Evolutionary conservation across 306 rosid species (phyloP), one percentile per base, ranked within the genome.

Genomic region (Datisca glomerata): DNA sequence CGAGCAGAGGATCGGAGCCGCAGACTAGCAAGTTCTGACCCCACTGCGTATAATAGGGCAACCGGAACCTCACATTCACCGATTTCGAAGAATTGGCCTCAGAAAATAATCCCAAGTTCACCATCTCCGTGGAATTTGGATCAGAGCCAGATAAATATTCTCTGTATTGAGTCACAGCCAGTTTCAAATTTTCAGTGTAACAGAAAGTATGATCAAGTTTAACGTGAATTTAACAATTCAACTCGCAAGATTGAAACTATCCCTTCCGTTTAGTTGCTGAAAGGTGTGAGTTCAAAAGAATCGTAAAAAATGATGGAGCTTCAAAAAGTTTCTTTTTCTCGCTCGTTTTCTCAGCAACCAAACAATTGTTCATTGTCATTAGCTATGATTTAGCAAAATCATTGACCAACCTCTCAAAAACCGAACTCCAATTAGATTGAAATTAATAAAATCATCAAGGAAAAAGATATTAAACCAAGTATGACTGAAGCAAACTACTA

Each of bases 41-140:
- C 95, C 97, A 89, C 0, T 83, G 71, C 14, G 97, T 89, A 47
- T 34, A 66, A 55, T 89, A 89, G 11, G 97, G 95, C 55, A 83
- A 39, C 58, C 73, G 65, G 64, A 89, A 89, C 14, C 76, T 80
- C 74, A 80, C 74, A 23, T 59, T 70, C 64, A 80, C 81, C 7
- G 91, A 59, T 43, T 83, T 78, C 27, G 18, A 49, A 0, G 78
- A n/a, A 47, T 73, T 71, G 19, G 34, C 60, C 56, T 68, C 81
- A 14, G 78, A 64, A 60, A 67, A 46, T 74, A 72, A 49, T 45
- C 78, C 85, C 42, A 68, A 32, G 49, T 60, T 68, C 70, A 71
- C 78, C 97, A 79, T 82, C 45, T 64, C 62, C 53, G 52, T 45
- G 35, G 37, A 57, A 73, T 51, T n/a, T 8, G 63, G 49, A 58